These are phyloP conservation scores for Durotheca rogersii DNA, from an alignment of 495 filamentous ascomycete species.

Conservation along the genomic window DNA sequence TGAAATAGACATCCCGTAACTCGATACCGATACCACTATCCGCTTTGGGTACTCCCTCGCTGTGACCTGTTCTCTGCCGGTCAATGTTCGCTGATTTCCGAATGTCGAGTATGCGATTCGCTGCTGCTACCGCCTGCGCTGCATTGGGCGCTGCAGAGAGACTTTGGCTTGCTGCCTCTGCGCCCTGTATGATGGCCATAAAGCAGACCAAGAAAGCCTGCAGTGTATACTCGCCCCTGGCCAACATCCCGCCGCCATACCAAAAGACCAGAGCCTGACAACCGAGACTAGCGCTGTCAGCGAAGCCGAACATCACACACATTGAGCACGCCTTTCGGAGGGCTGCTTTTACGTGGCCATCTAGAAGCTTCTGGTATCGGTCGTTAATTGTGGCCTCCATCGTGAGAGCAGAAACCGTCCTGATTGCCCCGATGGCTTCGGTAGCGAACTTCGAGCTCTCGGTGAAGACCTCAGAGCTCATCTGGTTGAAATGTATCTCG, in stretches of 20 bases:
- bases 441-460: conserved; percentile 44
- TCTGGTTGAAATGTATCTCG: conserved; percentile 32
- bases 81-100: conserved; percentile 33
- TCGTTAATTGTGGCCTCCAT: conserved; percentile 46
- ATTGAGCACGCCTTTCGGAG: conserved; percentile 41
- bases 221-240: conserved; percentile 32
- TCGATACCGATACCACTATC: conserved; percentile 54
- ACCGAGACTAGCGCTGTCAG: conserved; percentile 37
- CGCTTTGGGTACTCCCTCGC: conserved; percentile 10
- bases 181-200: conserved; percentile 47
- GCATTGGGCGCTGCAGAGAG: conserved; percentile 43
- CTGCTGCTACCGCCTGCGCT: conserved; percentile 39
- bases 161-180: conserved; percentile 38
- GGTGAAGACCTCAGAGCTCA: conserved; percentile 23
- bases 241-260: conserved; percentile 41
- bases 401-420: conserved; percentile 57
- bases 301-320: conserved; percentile 41
- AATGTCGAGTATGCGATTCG: conserved; percentile 44
- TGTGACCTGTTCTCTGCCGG: conserved; percentile 12
- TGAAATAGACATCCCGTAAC: conserved; percentile 56
- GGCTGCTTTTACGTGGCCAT: conserved; percentile 35
- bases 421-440: conserved; percentile 55
- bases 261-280: conserved; percentile 46
- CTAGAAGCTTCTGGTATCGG: conserved; percentile 38
- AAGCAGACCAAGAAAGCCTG: conserved; percentile 42